Base-by-base conservation (phyloP, 805 yeast genomes). In the Cyberlindnera japonica region DNA sequence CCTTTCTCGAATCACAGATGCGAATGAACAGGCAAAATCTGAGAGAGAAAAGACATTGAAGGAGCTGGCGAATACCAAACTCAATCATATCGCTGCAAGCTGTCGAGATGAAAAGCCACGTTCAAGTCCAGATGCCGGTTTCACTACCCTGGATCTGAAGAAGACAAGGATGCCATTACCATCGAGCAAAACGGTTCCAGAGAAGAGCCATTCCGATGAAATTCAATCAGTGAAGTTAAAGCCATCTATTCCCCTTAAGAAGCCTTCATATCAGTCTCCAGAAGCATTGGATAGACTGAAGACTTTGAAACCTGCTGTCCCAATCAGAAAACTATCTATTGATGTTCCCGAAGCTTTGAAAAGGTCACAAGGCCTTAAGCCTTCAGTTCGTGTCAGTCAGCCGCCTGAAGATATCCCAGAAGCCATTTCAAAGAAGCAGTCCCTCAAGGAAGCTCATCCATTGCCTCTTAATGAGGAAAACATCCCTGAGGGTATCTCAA, bases 1-100 rank as follows among this genome's bases (percentile, higher is more conserved):
- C 17, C 46, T 62, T 50, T 44, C 62, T 51, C 58, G 55, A 55
- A 62, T 39, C 13, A 6, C 40, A 30, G 33, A 47, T 24, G 13
- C 38, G 20, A 33, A 37, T 11, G 38, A 61, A 19, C 30, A 28
- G 3, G 25, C 48, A 12, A 40, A 40, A 20, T 20, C 28, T 3
- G 49, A 46, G 18, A 22, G 29, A n/a, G 50, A 49, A 24, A 36
- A 39, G 21, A 47, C 51, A 1, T 21, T 50, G 31, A 42, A 37
- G 17, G 58, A 52, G 27, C 37, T 48, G 17, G 29, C 37, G 5
- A 17, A 36, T 18, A 21, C 44, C n/a, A 49, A 46, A 14, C 33
- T 55, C 8, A 41, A 48, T 20, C 55, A 48, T 35, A 23, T 47
- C n/a, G 44, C n/a, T n/a, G n/a, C n/a, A n/a, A n/a, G n/a, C n/a